phyloP scores from a whole-genome alignment of 2,329 filamentous ascomycete species.

The Microsporum canis region DNA sequence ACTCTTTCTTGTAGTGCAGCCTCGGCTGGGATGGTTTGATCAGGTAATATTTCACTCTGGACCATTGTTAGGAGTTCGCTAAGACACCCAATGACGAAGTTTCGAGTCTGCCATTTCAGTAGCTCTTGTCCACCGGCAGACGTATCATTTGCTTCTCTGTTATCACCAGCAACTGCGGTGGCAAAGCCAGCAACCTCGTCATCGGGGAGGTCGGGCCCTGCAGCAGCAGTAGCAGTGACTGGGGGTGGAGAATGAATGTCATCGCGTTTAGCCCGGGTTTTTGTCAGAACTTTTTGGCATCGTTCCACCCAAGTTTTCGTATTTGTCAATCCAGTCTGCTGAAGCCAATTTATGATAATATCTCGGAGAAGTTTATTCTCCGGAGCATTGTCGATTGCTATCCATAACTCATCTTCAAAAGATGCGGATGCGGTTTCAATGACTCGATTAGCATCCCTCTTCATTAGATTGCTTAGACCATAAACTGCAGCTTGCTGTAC shows the following conservation, averaged over 20 bases:
- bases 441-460: constrained; percentile 74
- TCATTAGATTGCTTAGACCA: constrained; percentile 90
- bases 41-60: constrained; percentile 63
- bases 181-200: constrained; percentile 96
- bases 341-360: constrained; percentile 85
- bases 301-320: constrained; percentile 78
- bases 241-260: constrained; percentile 32
- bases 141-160: constrained; percentile 43
- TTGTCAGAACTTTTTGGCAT: constrained; percentile 79
- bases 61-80: constrained; percentile 71
- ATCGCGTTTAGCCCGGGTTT: constrained; percentile 60
- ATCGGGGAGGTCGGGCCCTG: constrained; percentile 69
- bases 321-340: constrained; percentile 71
- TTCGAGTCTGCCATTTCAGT: constrained; percentile 87
- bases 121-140: constrained; percentile 62
- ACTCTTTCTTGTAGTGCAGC: constrained; percentile 68
- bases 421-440: constrained; percentile 62
- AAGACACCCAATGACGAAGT: constrained; percentile 84
- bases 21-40: constrained; percentile 68
- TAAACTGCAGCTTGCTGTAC: constrained; percentile 73
- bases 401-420: constrained; percentile 85
- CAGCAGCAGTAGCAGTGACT: constrained; percentile 30
- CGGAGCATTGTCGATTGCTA: constrained; percentile 67
- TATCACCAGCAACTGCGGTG: constrained; percentile 53
- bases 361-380: constrained; percentile 70